Base-by-base conservation (phyloP, 2,329 filamentous ascomycete species). In the Ophiostoma novo-ulmi region DNA sequence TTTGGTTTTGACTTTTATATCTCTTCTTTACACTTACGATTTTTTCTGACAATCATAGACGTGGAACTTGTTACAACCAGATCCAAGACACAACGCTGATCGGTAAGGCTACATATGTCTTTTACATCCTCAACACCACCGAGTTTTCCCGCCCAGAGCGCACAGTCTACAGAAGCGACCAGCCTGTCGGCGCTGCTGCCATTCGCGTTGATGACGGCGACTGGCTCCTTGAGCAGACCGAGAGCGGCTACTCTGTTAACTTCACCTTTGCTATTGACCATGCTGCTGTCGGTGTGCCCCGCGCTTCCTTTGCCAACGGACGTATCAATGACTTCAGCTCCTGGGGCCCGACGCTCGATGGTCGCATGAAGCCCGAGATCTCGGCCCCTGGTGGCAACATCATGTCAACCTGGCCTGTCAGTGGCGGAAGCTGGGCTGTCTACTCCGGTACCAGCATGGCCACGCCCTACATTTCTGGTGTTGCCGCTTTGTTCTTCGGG, bases 371-470 rank as follows among this genome's bases (percentile, higher is more conserved):
- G 76, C 83, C 84, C 1, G 80, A 85, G 72, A 73, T 85, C 68
- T 78, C 80, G 8, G 77, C 83, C 0, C 82, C 83, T 1, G 83
- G 84, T 64, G 82, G 82, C 44, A 76, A 78, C 52, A 86, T 87
- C 71, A 77, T 86, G 65, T 84, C 83, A 7, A 86, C 84, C 0
- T 86, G 80, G 72, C 83, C 81, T 1, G 52, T 58, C 52, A 17
- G 17, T 26, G 71, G 78, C 61, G 78, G 79, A 14, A 74, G 77
- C 20, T 87, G 86, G 72, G 81, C 80, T 39, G 38, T 64, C 80
- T 85, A 22, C 78, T 82, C 80, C 31, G 85, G 85, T 11, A 87
- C 85, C 0, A 85, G 82, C 0, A 87, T 87, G 84, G 80, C 84
- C 10, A 69, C 67, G 22, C 67, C 70, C 17, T 71, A 69, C 44